Base-by-base conservation (phyloP, 352 stramenopile genomes). In the Phytophthora meadii region DNA sequence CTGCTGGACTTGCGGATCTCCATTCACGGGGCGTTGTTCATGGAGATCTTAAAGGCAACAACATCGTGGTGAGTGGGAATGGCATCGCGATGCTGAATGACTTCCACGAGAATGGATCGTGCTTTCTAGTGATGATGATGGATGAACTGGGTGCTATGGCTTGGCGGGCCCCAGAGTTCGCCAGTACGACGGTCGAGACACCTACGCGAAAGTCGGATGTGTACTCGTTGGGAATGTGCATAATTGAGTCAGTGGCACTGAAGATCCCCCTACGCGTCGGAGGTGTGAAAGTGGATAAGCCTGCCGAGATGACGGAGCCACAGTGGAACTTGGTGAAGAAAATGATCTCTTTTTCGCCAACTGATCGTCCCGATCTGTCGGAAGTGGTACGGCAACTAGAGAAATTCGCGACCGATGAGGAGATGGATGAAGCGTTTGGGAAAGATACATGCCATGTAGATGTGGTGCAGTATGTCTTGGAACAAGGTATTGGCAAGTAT, bases 51-150 rank as follows among this genome's bases (percentile, higher is more conserved):
- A 32, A 65, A 67, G 27, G 54, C 17, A 46, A 61, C 41, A 61
- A 61, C 54, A 72, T 78, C 34, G 70, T 81, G 22, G 68, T 81
- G 8, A 61, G 66, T 19, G 52, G 60, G 1, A 50, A 74, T 19
- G 53, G 46, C 15, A 55, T 47, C 32, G 65, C 73, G 9, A 78
- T 74, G 56, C 65, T 81, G 48, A 71, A 62, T 17, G 73, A 81
- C 32, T 81, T 81, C 19, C 19, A 19, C 19, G 19, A 19, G 19
- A 19, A 19, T 19, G 19, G 19, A 1, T 19, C 19, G 19, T 57
- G 45, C 27, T 68, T 40, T n/a, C n/a, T 68, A 11, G 54, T 39
- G 17, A 59, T 34, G 15, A 55, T 49, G 42, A 49, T 32, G 32
- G 42, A 34, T 34, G 9, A 22, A 49, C 42, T 49, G 1, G 42